Evolutionary conservation across 1,139 yeast species (phyloP).

Genomic region (Saccharomyces hybrid): DNA sequence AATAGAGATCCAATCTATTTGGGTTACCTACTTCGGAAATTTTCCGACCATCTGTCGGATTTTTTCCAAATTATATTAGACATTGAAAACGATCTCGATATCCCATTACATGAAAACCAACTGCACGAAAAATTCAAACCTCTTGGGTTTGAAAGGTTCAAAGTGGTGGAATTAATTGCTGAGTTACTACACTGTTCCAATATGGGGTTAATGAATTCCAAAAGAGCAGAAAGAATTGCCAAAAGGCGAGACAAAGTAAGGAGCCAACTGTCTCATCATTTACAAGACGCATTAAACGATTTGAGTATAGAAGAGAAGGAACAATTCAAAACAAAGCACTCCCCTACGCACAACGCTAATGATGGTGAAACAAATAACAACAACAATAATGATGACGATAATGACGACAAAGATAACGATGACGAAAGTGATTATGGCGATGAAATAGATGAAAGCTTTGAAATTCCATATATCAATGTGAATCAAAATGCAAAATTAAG

Average conservation of each 20-base stretch:
- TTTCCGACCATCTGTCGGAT: conserved; percentile 26
- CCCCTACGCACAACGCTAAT: neutral
- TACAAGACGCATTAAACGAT: conserved; percentile 33
- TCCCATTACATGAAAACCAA: conserved; percentile 21
- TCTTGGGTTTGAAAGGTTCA: conserved; percentile 89
- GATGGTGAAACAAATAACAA: conserved; percentile 5
- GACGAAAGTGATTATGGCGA: conserved; percentile 15
- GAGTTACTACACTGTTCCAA: conserved; percentile 93
- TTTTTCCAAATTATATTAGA: conserved; percentile 41
- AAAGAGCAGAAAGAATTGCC: conserved; percentile 73
- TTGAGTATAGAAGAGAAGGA: conserved; percentile 24
- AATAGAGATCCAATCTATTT: conserved; percentile 70
- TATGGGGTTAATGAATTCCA: conserved; percentile 88
- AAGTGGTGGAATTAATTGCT: conserved; percentile 90
- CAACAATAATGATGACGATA: conserved; percentile 12
- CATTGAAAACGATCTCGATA: conserved; percentile 12
- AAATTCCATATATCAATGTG: conserved; percentile 43
- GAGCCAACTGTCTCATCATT: conserved; percentile 32
- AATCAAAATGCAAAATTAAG: conserved; percentile 56
- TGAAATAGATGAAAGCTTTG: conserved; percentile 36
- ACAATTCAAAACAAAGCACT: neutral
- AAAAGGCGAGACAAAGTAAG: conserved; percentile 68
- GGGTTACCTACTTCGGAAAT: conserved; percentile 33
- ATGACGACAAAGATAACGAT: conserved; percentile 12
- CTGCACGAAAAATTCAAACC: conserved; percentile 49